phyloP scores from a whole-genome alignment of 2,329 filamentous ascomycete species.

The Aureobasidium sp. region DNA sequence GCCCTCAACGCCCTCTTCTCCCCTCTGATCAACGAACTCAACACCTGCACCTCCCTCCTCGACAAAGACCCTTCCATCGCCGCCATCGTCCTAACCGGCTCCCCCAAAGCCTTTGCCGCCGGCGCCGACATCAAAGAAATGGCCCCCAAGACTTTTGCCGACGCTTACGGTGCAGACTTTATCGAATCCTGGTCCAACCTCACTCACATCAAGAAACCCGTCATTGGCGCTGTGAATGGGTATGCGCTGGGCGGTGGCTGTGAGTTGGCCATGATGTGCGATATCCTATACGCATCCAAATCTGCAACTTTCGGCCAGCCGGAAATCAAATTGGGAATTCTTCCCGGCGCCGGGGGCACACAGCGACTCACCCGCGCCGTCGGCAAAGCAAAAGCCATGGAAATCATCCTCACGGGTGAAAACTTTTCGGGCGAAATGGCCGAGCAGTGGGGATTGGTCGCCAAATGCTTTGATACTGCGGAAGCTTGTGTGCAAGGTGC shows the following conservation, averaged over 20 bases:
- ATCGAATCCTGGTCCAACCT: slow-evolving; percentile 92
- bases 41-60: slow-evolving; percentile 63
- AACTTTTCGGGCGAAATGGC: slow-evolving; percentile 79
- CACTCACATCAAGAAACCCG: slow-evolving; percentile 79
- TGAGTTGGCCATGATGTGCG: slow-evolving; percentile 95
- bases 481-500: slow-evolving; percentile 76
- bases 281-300: slow-evolving; percentile 83
- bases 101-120: slow-evolving; percentile 82
- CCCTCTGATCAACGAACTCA: slow-evolving; percentile 83
- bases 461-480: slow-evolving; percentile 68
- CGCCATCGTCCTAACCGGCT: slow-evolving; percentile 80
- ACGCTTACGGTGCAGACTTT: slow-evolving; percentile 83
- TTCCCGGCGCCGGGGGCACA: slow-evolving; percentile 85
- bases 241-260: slow-evolving; percentile 93
- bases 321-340: slow-evolving; percentile 89
- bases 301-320: slow-evolving; percentile 90
- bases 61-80: slow-evolving; percentile 61
- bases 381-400: slow-evolving; percentile 74
- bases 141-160: slow-evolving; percentile 80
- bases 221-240: slow-evolving; percentile 89
- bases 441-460: slow-evolving; percentile 82
- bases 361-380: slow-evolving; percentile 72
- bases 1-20: slow-evolving; percentile 90
- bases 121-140: slow-evolving; percentile 99
- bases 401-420: slow-evolving; percentile 78